Evolutionary conservation across 179 eudicot genomes (phyloP), one percentile per base, ranked within the genome.

Genomic region (Carnegiea gigantea): DNA sequence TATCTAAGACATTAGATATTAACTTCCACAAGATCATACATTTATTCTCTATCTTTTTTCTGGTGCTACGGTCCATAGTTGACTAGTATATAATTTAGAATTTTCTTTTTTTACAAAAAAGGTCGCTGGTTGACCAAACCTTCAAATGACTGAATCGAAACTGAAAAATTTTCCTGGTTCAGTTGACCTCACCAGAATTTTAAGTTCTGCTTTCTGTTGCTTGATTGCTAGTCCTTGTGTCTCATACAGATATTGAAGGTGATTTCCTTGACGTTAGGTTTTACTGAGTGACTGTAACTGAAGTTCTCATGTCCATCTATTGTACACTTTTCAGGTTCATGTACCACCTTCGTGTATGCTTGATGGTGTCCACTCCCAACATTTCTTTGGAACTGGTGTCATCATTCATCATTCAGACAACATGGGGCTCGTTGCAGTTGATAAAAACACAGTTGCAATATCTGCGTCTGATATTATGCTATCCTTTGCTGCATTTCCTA

Each of bases 281-380:
- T 73, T 26, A 23, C 44, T 26, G 12, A 36, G 33, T 78, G 20
- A n/a, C 23, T 36, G 38, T n/a, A 40, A 72, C 59, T 79, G 33
- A 2, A 43, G 60, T 28, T 62, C 67, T 72, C 33, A 77, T 24
- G 26, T 71, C 49, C 76, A 51, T 79, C 46, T 59, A 23, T 75
- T 73, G 33, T 78, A 73, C 80, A 70, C 65, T 53, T 85, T 83
- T 76, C 89, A 96, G 99, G 99, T 96, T 87, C 94, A 96, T 85
- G 97, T 96, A 77, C 99, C 99, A 77, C 91, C 96, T 13, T 94
- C 97, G 24, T 96, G 98, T 88, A 91, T 96, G 99, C 89, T 94
- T 82, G 99, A 96, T 89, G 98, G 99, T 73, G 97, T 96, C 75
- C 98, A 92, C 80, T 88, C 93, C 15, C 98, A 94, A 75, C 98